Percentiles rank a stretch among this genome's conserved stretches.
These are phyloP conservation scores for Carex pumila DNA, from an alignment of 176 grass and related monocot species.

Conservation along the genomic window DNA sequence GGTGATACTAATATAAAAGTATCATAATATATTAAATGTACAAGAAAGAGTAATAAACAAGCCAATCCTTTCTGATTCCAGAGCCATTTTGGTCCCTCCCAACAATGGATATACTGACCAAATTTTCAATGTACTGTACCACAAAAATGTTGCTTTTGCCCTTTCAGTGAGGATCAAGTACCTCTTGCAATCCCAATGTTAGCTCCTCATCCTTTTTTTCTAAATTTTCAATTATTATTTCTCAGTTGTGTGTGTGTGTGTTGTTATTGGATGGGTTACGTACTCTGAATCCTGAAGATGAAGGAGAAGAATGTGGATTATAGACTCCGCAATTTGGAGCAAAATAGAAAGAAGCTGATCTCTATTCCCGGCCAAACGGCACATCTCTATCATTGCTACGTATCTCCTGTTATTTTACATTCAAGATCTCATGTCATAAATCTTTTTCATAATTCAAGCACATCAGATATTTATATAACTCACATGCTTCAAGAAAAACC, in stretches of 20 bases:
- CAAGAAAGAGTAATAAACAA: background rate
- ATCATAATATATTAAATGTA: background rate
- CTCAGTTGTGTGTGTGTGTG: conserved; percentile 24
- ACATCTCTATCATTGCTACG: conserved; percentile 91
- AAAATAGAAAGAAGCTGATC: conserved; percentile 76
- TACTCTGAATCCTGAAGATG: conserved; percentile 82
- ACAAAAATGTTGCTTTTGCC: background rate
- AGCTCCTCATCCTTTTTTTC: background rate
- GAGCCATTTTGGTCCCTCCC: background rate
- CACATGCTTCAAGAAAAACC: background rate
- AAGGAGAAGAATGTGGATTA: conserved; percentile 59
- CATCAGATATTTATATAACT: background rate
- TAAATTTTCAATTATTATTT: background rate
- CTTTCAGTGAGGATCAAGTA: background rate
- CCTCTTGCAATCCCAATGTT: background rate
- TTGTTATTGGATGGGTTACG: background rate
- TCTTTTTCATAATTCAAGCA: background rate
- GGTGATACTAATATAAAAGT: background rate
- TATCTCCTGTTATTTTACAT: conserved; percentile 57
- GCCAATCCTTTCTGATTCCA: background rate
- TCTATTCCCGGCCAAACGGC: conserved; percentile 68
- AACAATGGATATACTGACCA: background rate
- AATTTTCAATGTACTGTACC: background rate
- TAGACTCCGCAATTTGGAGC: conserved; percentile 66
- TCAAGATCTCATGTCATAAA: conserved; percentile 19